A percentile compares a stretch with the other conserved stretches of the same genome.
These are phyloP conservation scores for Leccinum broughii DNA, from an alignment of 768 basidiomycete genomes.

Conservation along the genomic window DNA sequence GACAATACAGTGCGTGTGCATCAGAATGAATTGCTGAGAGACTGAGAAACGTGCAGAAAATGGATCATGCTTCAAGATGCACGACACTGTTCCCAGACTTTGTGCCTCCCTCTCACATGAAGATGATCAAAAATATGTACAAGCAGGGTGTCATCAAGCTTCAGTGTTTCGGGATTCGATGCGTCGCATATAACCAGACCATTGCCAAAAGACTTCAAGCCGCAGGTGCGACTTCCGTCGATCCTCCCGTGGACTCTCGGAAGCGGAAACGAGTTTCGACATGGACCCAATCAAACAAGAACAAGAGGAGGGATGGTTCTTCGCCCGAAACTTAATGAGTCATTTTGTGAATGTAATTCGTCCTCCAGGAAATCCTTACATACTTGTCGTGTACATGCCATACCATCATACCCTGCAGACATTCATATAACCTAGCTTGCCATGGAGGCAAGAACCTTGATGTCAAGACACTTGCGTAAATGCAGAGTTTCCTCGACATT, in stretches of 20 bases:
- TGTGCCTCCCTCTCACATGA: constrained; percentile 24
- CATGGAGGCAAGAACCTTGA: constrained; percentile 42
- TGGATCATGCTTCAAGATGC: constrained; percentile 13
- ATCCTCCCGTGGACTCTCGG: neutral
- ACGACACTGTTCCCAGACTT: constrained; percentile 26
- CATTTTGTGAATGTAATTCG: neutral
- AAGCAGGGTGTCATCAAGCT: constrained; percentile 29
- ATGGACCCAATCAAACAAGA: neutral
- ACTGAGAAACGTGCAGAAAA: constrained; percentile 17
- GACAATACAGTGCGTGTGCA: constrained; percentile 7
- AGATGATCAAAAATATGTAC: constrained; percentile 32
- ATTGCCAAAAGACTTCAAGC: constrained; percentile 18
- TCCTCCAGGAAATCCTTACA: constrained; percentile 11
- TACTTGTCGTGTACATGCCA: neutral
- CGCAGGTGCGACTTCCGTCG: neutral
- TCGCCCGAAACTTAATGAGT: neutral
- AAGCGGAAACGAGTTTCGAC: constrained; percentile 18
- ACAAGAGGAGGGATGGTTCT: constrained; percentile 13
- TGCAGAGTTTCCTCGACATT: constrained; percentile 51
- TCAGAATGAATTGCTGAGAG: neutral
- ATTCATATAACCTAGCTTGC: constrained; percentile 3
- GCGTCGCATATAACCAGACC: constrained; percentile 18
- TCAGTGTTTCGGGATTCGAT: constrained; percentile 27
- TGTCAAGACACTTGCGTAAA: constrained; percentile 69
- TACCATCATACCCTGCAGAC: neutral